phyloP scores from a whole-genome alignment of 805 yeast genomes.

The Brettanomyces bruxellensis region DNA sequence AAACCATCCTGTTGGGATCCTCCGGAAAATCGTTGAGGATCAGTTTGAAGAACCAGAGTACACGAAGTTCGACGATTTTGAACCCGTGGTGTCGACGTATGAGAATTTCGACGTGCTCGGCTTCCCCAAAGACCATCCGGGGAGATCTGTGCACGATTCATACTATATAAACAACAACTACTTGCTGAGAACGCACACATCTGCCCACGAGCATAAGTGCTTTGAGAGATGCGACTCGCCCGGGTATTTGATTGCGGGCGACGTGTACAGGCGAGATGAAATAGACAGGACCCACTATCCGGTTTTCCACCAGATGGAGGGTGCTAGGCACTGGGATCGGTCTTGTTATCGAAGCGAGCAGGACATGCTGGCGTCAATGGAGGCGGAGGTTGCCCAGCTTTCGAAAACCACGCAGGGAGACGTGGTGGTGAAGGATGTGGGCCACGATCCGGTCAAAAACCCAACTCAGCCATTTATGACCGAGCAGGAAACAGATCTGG shows the following conservation, averaged over 20 bases:
- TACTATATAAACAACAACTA: slow-evolving; percentile 73
- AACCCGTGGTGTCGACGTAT: slow-evolving; percentile 71
- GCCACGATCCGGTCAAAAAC: slow-evolving; percentile 44
- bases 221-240: slow-evolving; percentile 59
- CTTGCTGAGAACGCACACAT: slow-evolving; percentile 85
- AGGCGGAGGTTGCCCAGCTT: slow-evolving; percentile 51
- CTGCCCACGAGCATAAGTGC: slow-evolving; percentile 92
- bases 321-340: slow-evolving; percentile 79
- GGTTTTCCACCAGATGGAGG: slow-evolving; percentile 96
- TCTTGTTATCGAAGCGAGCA: slow-evolving; percentile 25
- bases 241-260: slow-evolving; percentile 90
- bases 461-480: slow-evolving; percentile 79
- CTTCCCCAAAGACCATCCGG: slow-evolving; percentile 88
- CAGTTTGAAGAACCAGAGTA: slow-evolving; percentile 60
- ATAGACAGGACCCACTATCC: slow-evolving; percentile 96
- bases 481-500: slow-evolving; percentile 55
- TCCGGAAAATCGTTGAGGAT: slow-evolving; percentile 62
- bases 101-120: slow-evolving; percentile 91
- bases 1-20: slow-evolving; percentile 84
- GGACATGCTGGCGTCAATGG: slow-evolving; percentile 33
- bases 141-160: slow-evolving; percentile 86
- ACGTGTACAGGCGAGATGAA: slow-evolving; percentile 92
- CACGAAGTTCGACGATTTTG: slow-evolving; percentile 70
- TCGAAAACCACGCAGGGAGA: slow-evolving; percentile 41
- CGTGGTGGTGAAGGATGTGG: slow-evolving; percentile 70